Base-by-base conservation (phyloP, 1,284 basidiomycete genomes). In the Takashimella tepidaria region DNA sequence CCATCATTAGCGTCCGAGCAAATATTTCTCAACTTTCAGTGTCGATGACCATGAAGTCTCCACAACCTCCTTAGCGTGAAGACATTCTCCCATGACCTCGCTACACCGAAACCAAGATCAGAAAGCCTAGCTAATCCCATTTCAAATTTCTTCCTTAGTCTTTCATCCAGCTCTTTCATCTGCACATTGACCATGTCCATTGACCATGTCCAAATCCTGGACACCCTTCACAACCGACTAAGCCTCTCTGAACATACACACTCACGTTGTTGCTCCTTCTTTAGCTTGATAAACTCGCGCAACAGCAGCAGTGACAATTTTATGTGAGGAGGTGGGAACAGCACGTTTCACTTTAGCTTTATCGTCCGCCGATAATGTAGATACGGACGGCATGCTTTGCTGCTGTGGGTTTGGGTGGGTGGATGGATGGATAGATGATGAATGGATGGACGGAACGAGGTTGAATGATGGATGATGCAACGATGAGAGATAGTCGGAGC, bases 201-300 rank as follows among this genome's bases (percentile, higher is more conserved):
- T n/a, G n/a, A n/a, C n/a, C n/a, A n/a, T n/a, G n/a, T n/a, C n/a
- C n/a, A n/a, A n/a, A n/a, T n/a, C n/a, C n/a, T n/a, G n/a, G n/a
- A n/a, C n/a, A n/a, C n/a, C n/a, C n/a, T n/a, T n/a, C n/a, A n/a
- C n/a, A n/a, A n/a, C n/a, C n/a, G 21, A 31, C 31, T 23, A 11
- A 47, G 16, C 5, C 5, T 12, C 42, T 11, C 19, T 10, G 24
- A 40, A 24, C 45, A 8, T 12, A 16, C 3, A 3, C 1, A 65
- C 72, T 52, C 53, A 73, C 72, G 59, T 54, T 13, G 53, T 54
- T 2, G 66, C 53, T 19, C 66, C 63, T 24, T 68, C 62, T 50
- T 58, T 65, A 24, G 70, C 68, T 27, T 89, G 90, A 78, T 93
- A 97, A 56, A 97, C 83, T 47, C 92, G 82, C 5, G 85, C 88